A percentile compares a stretch with the other conserved stretches of the same genome.
Evolutionary conservation across 1,284 basidiomycete species (phyloP).

Genomic region (Cutaneotrichosporon spelunceum): DNA sequence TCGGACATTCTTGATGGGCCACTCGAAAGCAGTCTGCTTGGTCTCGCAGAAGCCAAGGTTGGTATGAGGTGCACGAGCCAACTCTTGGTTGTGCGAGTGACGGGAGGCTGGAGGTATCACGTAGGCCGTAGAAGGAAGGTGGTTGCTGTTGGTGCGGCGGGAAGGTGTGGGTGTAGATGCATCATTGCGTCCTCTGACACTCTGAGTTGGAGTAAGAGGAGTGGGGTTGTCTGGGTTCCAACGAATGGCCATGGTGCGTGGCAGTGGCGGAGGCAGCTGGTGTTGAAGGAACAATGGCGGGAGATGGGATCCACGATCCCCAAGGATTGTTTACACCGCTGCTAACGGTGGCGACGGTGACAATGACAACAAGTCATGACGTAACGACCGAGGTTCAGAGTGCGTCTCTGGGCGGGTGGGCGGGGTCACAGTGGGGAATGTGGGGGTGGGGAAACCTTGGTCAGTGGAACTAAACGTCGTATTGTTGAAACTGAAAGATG

Average conservation of each 20-base stretch:
- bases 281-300: too few species aligned
- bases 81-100: not conserved
- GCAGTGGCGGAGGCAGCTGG: too few species aligned
- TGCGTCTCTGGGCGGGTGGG: too few species aligned
- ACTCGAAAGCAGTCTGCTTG: constrained; percentile 32
- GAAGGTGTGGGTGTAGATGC: constrained; percentile 20
- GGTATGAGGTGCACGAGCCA: not conserved
- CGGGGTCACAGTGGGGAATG: too few species aligned
- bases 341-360: too few species aligned
- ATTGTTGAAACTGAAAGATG: too few species aligned
- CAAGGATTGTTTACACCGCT: too few species aligned
- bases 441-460: too few species aligned
- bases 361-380: too few species aligned
- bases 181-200: not conserved
- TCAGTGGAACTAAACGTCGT: too few species aligned
- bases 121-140: constrained; percentile 22
- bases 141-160: constrained; percentile 11
- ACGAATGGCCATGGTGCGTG: not conserved
- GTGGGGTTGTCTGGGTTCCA: constrained; percentile 26
- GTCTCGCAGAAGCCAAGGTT: constrained; percentile 19
- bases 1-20: constrained; percentile 25
- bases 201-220: constrained; percentile 1
- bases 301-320: too few species aligned
- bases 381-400: too few species aligned
- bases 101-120: not conserved